These are phyloP conservation scores for Penicillium sp. DNA, from an alignment of 2,329 filamentous ascomycete species.

Conservation along the genomic window DNA sequence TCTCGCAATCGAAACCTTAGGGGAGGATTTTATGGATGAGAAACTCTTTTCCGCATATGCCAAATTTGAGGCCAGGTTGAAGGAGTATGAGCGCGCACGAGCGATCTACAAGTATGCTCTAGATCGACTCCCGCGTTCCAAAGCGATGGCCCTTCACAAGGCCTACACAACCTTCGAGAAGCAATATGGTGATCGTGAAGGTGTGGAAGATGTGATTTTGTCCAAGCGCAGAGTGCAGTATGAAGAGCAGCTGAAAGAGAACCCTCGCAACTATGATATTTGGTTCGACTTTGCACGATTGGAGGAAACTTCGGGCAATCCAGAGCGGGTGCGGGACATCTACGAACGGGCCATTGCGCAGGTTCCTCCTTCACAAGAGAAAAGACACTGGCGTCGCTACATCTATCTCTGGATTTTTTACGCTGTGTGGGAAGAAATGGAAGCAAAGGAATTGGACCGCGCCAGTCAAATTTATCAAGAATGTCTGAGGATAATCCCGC, in stretches of 20 bases:
- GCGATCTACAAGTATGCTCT: conserved; percentile 97
- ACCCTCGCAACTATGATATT: conserved; percentile 91
- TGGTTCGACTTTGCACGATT: conserved; percentile 95
- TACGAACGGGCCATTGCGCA: conserved; percentile 97
- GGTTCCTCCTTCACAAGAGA: conserved; percentile 90
- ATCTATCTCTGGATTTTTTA: conserved; percentile 99
- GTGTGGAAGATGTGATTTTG: conserved; percentile 93
- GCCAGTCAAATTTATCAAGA: conserved; percentile 89
- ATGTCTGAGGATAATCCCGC: conserved; percentile 82
- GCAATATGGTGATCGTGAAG: conserved; percentile 89
- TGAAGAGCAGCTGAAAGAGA: conserved; percentile 90
- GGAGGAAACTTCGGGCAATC: conserved; percentile 80
- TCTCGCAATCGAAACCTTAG: conserved; percentile 79
- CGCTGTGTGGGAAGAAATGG: conserved; percentile 89
- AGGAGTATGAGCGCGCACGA: conserved; percentile 88
- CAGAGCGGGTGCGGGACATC: conserved; percentile 81
- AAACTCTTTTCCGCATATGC: conserved; percentile 93
- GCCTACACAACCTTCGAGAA: conserved; percentile 98
- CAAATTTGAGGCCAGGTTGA: conserved; percentile 89
- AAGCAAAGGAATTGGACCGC: conserved; percentile 72
- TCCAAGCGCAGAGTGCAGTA: conserved; percentile 91
- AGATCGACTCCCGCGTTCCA: conserved; percentile 84
- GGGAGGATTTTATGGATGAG: conserved; percentile 95
- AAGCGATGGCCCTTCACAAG: conserved; percentile 81
- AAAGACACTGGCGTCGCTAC: conserved; percentile 94